phyloP scores from a whole-genome alignment of 805 yeast genomes.

The Cyberlindnera euphorbiae region DNA sequence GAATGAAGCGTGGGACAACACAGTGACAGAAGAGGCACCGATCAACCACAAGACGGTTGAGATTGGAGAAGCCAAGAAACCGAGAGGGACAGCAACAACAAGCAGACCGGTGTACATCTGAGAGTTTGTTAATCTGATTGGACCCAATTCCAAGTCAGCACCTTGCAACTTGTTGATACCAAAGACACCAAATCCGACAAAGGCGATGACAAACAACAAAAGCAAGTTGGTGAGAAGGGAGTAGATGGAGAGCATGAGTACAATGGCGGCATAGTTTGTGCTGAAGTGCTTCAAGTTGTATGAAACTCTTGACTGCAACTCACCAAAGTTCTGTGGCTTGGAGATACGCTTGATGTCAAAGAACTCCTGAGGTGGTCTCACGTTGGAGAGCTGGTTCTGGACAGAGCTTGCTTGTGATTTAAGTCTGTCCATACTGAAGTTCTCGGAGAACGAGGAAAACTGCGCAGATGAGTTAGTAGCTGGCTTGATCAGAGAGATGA shows the following conservation, averaged over 20 bases:
- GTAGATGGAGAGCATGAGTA: constrained; percentile 70
- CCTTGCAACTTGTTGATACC: constrained; percentile 81
- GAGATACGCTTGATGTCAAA: constrained; percentile 86
- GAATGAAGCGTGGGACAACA: constrained; percentile 81
- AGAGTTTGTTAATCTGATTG: constrained; percentile 64
- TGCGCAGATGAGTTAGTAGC: constrained; percentile 9
- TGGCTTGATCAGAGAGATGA: background rate
- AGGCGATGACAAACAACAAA: constrained; percentile 73
- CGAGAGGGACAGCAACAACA: constrained; percentile 73
- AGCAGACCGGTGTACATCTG: constrained; percentile 82
- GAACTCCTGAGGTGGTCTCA: constrained; percentile 90
- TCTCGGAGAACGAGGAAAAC: constrained; percentile 41
- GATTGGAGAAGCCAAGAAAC: constrained; percentile 84
- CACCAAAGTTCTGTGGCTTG: constrained; percentile 86
- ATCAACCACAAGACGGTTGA: constrained; percentile 88
- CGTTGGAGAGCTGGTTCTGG: constrained; percentile 59
- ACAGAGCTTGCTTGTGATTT: constrained; percentile 46
- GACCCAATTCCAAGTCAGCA: constrained; percentile 68
- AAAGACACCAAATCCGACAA: constrained; percentile 68
- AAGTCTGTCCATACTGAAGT: constrained; percentile 45
- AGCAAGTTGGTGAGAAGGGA: constrained; percentile 83
- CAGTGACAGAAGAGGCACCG: constrained; percentile 76
- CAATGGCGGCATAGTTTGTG: constrained; percentile 76
- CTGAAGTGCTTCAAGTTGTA: constrained; percentile 85
- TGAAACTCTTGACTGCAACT: constrained; percentile 80